Conservation (phyloP, 768 basidiomycete species). For the Russula earlei region DNA sequence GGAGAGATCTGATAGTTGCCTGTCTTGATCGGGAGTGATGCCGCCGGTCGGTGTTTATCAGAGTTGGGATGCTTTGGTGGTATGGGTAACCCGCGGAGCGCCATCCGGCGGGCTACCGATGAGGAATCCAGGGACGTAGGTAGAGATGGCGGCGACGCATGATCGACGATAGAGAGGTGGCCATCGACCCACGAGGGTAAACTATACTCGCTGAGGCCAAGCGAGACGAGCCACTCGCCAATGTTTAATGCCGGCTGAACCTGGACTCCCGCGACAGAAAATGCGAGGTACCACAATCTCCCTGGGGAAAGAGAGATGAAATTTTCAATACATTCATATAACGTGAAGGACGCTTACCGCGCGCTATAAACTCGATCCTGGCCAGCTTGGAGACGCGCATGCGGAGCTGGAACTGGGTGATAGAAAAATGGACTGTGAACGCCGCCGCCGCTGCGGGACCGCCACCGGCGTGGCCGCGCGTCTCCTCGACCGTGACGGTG, state of each 20-base stretch:
- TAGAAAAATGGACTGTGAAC: conserved; percentile 44
- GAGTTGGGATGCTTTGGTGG: conserved; percentile 1
- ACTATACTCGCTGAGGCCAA: conserved; percentile 11
- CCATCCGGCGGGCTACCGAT: background rate
- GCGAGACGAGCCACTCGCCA: conserved; percentile 15
- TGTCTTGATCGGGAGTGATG: conserved; percentile 6
- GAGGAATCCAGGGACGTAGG: background rate
- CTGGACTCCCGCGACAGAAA: background rate
- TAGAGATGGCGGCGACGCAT: background rate
- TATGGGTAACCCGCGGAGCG: background rate
- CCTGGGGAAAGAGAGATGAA: background rate
- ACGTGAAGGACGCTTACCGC: conserved; percentile 28
- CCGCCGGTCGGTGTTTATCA: background rate
- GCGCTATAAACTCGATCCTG: conserved; percentile 56
- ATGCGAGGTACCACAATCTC: conserved; percentile 15
- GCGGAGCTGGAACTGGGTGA: conserved; percentile 58
- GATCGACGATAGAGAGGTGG: conserved; percentile 6
- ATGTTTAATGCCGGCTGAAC: background rate
- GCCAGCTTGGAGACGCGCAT: conserved; percentile 53
- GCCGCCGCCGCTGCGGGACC: conserved; percentile 27
- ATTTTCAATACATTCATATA: too few species aligned
- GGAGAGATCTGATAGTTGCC: background rate
- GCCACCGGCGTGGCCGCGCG: conserved; percentile 32
- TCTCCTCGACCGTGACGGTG: conserved; percentile 44
- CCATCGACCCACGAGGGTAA: conserved; percentile 12